Evolutionary conservation across 2,329 filamentous ascomycete species (phyloP).

Genomic region (Penicillium sp.): DNA sequence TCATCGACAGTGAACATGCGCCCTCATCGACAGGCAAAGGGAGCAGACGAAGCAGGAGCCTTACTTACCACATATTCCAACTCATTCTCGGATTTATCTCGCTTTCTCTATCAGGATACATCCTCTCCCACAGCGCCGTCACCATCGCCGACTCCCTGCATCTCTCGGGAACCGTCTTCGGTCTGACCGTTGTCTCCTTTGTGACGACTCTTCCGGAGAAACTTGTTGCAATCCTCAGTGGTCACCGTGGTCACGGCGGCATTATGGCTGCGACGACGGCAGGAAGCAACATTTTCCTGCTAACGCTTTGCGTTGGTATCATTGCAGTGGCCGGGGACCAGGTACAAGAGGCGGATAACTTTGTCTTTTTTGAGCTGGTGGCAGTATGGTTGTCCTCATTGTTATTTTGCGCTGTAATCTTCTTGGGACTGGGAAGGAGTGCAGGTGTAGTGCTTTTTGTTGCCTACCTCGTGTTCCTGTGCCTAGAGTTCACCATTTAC

Average conservation of each 20-base stretch:
- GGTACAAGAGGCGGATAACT: constrained; percentile 8
- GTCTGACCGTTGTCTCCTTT: constrained; percentile 50
- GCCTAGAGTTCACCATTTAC: constrained; percentile 33
- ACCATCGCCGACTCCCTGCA: constrained; percentile 43
- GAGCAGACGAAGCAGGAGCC: constrained; percentile 12
- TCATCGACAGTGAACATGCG: constrained; percentile 12
- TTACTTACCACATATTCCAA: constrained; percentile 42
- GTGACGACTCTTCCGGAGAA: constrained; percentile 58
- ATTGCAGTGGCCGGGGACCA: constrained; percentile 17
- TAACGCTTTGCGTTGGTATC: constrained; percentile 50
- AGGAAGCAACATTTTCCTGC: constrained; percentile 57
- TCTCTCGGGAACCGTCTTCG: constrained; percentile 50
- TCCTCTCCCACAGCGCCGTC: constrained; percentile 48
- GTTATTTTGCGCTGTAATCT: constrained; percentile 13
- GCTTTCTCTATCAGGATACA: constrained; percentile 49
- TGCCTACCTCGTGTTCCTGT: constrained; percentile 36
- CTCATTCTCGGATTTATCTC: constrained; percentile 48
- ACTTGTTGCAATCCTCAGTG: constrained; percentile 51
- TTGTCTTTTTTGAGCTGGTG: constrained; percentile 27
- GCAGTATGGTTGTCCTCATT: constrained; percentile 22
- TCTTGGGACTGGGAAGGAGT: constrained; percentile 10
- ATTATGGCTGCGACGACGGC: constrained; percentile 55
- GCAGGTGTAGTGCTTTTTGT: constrained; percentile 30
- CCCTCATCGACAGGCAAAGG: not conserved
- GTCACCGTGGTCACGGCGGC: constrained; percentile 47